These are phyloP conservation scores for Lagenaria siceraria DNA, from an alignment of 306 rosid species.

Conservation along the genomic window DNA sequence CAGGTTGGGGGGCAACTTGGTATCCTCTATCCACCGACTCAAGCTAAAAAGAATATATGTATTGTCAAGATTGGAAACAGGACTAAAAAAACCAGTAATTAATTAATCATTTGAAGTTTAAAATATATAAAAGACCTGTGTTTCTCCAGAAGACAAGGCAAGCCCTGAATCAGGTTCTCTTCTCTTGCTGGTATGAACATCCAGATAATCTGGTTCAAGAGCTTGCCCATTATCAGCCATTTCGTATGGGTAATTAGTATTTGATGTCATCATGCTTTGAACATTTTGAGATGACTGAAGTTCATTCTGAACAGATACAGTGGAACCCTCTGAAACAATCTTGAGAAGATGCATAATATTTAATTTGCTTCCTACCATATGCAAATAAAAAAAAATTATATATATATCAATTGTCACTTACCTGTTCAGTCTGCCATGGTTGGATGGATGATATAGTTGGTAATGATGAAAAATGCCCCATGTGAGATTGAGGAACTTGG, in stretches of 20 bases:
- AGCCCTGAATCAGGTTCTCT: conserved; percentile 39
- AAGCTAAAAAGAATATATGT: conserved; percentile 18
- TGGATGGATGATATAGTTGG: conserved; percentile 65
- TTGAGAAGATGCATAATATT: conserved; percentile 17
- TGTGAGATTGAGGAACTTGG: conserved; percentile 67
- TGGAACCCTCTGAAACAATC: conserved; percentile 53
- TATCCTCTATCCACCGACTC: conserved; percentile 50
- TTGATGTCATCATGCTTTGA: conserved; percentile 47
- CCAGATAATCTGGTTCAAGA: conserved; percentile 46
- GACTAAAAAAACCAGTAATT: neutral
- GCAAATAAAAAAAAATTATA: neutral
- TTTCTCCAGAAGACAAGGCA: conserved; percentile 43
- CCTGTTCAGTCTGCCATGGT: conserved; percentile 90
- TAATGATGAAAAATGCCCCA: conserved; percentile 65
- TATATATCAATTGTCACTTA: conserved; percentile 12
- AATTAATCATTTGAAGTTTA: neutral
- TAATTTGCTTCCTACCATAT: neutral
- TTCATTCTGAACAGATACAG: conserved; percentile 42
- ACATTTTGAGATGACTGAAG: conserved; percentile 49
- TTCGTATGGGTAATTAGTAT: conserved; percentile 46
- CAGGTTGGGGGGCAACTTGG: conserved; percentile 40
- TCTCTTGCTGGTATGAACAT: conserved; percentile 40
- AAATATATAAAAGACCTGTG: conserved; percentile 35
- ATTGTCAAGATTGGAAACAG: neutral
- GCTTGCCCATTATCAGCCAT: conserved; percentile 62